These are phyloP conservation scores for Arthrinium phaeospermum DNA, from an alignment of 2,329 filamentous ascomycete species.

Conservation along the genomic window DNA sequence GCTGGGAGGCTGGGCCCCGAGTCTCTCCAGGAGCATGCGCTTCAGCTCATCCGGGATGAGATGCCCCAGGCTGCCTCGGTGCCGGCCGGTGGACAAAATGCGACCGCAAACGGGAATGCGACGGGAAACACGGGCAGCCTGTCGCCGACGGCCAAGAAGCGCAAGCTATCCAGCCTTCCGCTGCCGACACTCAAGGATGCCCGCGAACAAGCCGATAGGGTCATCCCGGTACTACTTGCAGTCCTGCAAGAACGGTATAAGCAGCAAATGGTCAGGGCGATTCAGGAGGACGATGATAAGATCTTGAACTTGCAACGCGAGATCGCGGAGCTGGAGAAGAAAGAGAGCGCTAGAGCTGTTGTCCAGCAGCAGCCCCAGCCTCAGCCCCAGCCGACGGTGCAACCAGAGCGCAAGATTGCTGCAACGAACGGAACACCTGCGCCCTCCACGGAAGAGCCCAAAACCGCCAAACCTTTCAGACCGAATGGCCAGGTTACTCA, in stretches of 20 bases:
- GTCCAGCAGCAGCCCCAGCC: conserved; percentile 22
- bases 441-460: conserved; percentile 27
- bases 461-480: conserved; percentile 23
- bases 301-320: conserved; percentile 70
- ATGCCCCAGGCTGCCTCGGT: conserved; percentile 57
- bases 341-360: conserved; percentile 33
- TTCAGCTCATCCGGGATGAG: conserved; percentile 78
- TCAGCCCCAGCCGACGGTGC: not conserved
- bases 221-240: conserved; percentile 39
- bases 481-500: conserved; percentile 31
- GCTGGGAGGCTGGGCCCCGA: conserved; percentile 75
- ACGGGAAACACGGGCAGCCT: conserved; percentile 44
- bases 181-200: conserved; percentile 71
- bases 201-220: conserved; percentile 53
- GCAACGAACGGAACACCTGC: conserved; percentile 20
- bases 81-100: conserved; percentile 36
- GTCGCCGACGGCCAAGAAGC: conserved; percentile 69
- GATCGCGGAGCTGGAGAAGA: conserved; percentile 70
- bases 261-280: conserved; percentile 70
- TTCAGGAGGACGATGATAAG: conserved; percentile 74
- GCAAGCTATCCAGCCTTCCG: conserved; percentile 72
- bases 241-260: conserved; percentile 79
- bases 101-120: conserved; percentile 33
- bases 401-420: conserved; percentile 24
- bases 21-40: conserved; percentile 79